phyloP scores from a whole-genome alignment of 805 yeast species.

The Nakazawaea peltata region DNA sequence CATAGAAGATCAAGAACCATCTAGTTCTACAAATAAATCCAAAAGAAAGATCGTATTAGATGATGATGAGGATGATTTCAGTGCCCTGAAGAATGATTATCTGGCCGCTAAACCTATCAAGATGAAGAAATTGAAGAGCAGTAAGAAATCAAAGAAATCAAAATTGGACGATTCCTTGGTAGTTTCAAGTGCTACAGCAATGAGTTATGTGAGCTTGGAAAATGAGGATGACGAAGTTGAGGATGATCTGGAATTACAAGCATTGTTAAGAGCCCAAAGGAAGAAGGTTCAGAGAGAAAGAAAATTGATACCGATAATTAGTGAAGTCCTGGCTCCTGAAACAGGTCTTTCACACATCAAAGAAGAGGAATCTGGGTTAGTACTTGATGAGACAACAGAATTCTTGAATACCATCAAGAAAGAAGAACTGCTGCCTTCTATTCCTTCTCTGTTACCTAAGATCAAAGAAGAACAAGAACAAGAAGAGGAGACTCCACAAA shows the following conservation, averaged over 20 bases:
- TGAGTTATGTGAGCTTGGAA: slow-evolving; percentile 19
- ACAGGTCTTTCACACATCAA: too few species aligned
- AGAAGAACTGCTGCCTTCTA: slow-evolving; percentile 3
- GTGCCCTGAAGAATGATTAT: slow-evolving; percentile 1
- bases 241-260: slow-evolving; percentile 18
- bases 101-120: slow-evolving; percentile 18
- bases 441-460: slow-evolving; percentile 1
- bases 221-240: slow-evolving; percentile 19
- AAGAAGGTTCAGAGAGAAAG: slow-evolving; percentile 19
- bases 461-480: slow-evolving; percentile 14
- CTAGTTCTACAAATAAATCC: too few species aligned
- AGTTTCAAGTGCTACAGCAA: too few species aligned
- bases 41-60: slow-evolving; percentile 8
- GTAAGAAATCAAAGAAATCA: slow-evolving; percentile 15
- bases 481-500: slow-evolving; percentile 1
- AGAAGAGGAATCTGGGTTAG: too few species aligned
- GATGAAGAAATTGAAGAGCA: slow-evolving; percentile 20
- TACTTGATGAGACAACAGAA: slow-evolving; percentile 27
- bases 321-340: too few species aligned
- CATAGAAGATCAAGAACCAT: too few species aligned
- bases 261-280: slow-evolving; percentile 21
- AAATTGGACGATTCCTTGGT: slow-evolving; percentile 15
- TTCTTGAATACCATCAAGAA: slow-evolving; percentile 22
- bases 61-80: slow-evolving; percentile 4
- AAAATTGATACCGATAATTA: too few species aligned